Base-by-base conservation (phyloP, 2,329 filamentous ascomycete genomes). In the Teratosphaeria viscida region DNA sequence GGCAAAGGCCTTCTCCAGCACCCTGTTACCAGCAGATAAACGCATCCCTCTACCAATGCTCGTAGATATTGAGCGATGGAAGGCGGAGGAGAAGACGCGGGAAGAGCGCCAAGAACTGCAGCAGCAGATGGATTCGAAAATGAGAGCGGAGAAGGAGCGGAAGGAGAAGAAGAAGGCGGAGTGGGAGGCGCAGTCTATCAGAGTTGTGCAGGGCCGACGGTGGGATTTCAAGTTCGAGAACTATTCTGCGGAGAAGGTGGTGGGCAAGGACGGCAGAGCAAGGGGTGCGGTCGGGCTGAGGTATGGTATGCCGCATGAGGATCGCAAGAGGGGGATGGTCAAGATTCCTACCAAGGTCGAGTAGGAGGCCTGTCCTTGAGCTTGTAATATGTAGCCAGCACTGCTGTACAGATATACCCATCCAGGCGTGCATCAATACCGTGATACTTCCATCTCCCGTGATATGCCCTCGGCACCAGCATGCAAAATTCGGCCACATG, bases 11-110 rank as follows among this genome's bases (percentile, higher is more conserved):
- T 86, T 87, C 71, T 76, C 79, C 35, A 75, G 80, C 57, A 77
- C 79, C 1, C 77, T 87, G 12, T 80, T 85, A 49, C 81, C 84
- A 1, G 82, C 84, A 8, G 84, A 87, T 64, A 77, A 80, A 57
- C 82, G 84, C 56, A 86, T 87, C 54, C 83, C 84, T 1, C 83
- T 86, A 66, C 83, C 84, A 1, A 81, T 85, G 61, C 73, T 86
- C 39, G 74, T 84, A 52, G 72, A 77, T 12, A 69, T 77, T 32
- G 77, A 81, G 59, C 75, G 76, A 58, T 78, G 81, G 64, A 71
- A 71, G 52, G 58, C 72, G 16, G 67, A 72, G 53, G 70, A 72
- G 14, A 64, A 76, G 4, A 61, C 67, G 7, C 74, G 77, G 54
- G 65, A 68, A 12, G 66, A 75, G 70, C 77, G 81, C 56, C 69